Base-by-base conservation (phyloP, 148 eudicot species). In the Suaeda aralocaspica region DNA sequence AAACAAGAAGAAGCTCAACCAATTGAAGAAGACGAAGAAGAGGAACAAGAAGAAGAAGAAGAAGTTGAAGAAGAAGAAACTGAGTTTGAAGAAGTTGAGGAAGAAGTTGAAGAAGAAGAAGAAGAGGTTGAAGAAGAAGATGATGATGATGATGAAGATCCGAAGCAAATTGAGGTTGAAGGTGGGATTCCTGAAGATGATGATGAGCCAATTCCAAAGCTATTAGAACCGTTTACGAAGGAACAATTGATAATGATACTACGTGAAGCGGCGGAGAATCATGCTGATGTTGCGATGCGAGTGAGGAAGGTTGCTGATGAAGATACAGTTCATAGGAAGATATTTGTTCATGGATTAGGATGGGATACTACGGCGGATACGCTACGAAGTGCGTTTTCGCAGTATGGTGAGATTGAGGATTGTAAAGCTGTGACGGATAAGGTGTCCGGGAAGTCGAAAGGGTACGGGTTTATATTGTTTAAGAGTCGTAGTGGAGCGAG, bases 331-430 rank as follows among this genome's bases (percentile, higher is more conserved):
- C 96, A 91, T 44, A 76, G 99, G 16, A 94, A 94, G 78, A 94
- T 94, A 22, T 94, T 94, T 50, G 93, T 94, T 0, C 99, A 94
- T 34, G 99, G 99, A 0, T 81, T 94, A 0, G 97, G 93, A 0
- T 91, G 97, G 97, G 99, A 94, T 36, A 83, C 96, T 1, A 94
- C 81, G 2, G 77, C 89, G 0, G 97, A 94, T 13, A 83, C 88
- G 1, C 78, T 94, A 0, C 69, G 82, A 0, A 26, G 55, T 0
- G 88, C 79, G 7, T 94, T 89, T 21, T 67, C 70, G 0, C 80
- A 84, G 72, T 91, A 82, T 57, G 99, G 99, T 0, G 96, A 87
- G 53, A 89, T 94, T 25, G 97, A 94, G 74, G 99, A 94, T 62
- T 94, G 99, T 56, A 94, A 89, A 59, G 93, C 86, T 0, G 96